These are phyloP conservation scores for Porcisia hertigi DNA, from an alignment of 208 protist genomes.

Conservation along the genomic window DNA sequence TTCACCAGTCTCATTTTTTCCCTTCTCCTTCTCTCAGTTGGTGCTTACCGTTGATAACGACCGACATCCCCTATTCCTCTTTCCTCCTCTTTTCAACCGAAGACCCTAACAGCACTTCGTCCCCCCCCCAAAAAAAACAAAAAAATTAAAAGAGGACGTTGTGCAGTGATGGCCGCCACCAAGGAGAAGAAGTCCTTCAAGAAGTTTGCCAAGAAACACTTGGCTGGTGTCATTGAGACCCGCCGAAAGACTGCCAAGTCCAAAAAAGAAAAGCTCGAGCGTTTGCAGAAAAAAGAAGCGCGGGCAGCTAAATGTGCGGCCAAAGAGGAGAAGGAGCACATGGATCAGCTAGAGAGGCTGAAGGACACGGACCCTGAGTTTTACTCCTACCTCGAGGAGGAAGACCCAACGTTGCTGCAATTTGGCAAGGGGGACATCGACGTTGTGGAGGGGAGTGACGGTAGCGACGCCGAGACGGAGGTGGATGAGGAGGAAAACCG, in stretches of 20 bases:
- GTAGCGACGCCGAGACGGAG: slow-evolving; percentile 81
- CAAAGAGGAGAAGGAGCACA: slow-evolving; percentile 86
- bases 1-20: neutral
- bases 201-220: slow-evolving; percentile 92
- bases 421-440: slow-evolving; percentile 85
- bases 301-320: slow-evolving; percentile 65
- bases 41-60: neutral
- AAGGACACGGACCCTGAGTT: slow-evolving; percentile 91
- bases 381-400: slow-evolving; percentile 89
- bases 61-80: slow-evolving; percentile 9
- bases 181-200: slow-evolving; percentile 93
- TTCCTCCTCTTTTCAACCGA: neutral
- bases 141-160: too few species aligned
- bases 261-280: slow-evolving; percentile 90
- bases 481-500: slow-evolving; percentile 64
- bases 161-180: slow-evolving; percentile 44
- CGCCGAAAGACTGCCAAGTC: slow-evolving; percentile 86
- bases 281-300: slow-evolving; percentile 72
- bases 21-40: neutral
- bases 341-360: slow-evolving; percentile 85
- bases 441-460: slow-evolving; percentile 65
- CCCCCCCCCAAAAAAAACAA: neutral
- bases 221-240: slow-evolving; percentile 87
- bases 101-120: neutral
- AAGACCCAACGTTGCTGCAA: slow-evolving; percentile 87